A percentile compares a stretch with the other conserved stretches of the same genome.
phyloP scores from a whole-genome alignment of 495 filamentous ascomycete species.

The Penicillium psychrofluorescens region DNA sequence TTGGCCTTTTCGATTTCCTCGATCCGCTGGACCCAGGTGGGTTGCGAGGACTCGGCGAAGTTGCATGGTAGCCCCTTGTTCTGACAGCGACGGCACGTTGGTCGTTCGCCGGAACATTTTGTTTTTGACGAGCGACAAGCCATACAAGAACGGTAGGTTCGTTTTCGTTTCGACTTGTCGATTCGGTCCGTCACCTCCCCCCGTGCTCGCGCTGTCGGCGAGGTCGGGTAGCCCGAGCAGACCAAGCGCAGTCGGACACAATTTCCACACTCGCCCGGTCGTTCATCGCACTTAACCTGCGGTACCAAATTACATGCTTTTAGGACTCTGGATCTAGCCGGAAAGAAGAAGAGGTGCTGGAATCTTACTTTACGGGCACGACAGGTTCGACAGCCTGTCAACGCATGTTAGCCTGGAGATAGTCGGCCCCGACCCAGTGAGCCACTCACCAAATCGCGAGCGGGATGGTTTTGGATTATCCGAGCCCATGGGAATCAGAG shows the following conservation, averaged over 20 bases:
- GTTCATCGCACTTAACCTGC: slow-evolving; percentile 27
- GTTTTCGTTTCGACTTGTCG: slow-evolving; percentile 9
- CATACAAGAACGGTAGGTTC: slow-evolving; percentile 28
- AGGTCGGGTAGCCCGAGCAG: slow-evolving; percentile 15
- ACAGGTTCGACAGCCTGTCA: slow-evolving; percentile 18
- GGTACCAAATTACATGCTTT: background rate
- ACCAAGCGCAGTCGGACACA: slow-evolving; percentile 18
- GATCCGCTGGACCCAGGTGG: slow-evolving; percentile 18
- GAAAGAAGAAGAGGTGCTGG: background rate
- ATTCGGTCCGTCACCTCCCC: background rate
- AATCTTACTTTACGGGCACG: slow-evolving; percentile 20
- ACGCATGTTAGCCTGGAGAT: no score
- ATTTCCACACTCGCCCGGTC: slow-evolving; percentile 18
- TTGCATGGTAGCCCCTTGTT: slow-evolving; percentile 15
- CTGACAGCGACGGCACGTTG: slow-evolving; percentile 21
- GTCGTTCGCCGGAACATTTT: slow-evolving; percentile 29
- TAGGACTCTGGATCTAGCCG: background rate
- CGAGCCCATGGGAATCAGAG: background rate
- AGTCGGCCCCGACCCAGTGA: no score
- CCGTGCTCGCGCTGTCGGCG: background rate
- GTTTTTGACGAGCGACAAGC: slow-evolving; percentile 24
- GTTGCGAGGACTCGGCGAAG: slow-evolving; percentile 22
- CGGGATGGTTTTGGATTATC: slow-evolving; percentile 6
- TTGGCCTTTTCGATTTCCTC: background rate
- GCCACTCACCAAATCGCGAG: slow-evolving; percentile 17